Conservation (phyloP, 805 yeast genomes). For the Schizosaccharomyces japonicus region DNA sequence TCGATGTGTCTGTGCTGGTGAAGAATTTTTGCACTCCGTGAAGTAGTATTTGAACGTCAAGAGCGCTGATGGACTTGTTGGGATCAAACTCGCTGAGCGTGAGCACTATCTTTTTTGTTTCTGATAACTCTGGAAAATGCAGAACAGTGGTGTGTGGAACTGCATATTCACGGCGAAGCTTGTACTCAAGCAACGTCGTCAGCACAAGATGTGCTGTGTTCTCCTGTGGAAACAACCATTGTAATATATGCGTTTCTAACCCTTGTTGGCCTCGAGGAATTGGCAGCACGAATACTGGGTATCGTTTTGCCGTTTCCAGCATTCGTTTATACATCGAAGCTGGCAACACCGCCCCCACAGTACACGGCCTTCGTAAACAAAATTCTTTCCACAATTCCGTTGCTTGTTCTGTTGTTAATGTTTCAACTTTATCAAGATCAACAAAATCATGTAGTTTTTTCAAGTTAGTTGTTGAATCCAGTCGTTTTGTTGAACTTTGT, state of each 20-base stretch:
- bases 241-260: constrained; percentile 67
- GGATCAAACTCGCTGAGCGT: constrained; percentile 71
- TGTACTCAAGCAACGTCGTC: constrained; percentile 77
- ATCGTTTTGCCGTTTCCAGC: constrained; percentile 37
- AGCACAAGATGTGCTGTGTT: constrained; percentile 68
- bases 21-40: constrained; percentile 62
- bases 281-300: constrained; percentile 77
- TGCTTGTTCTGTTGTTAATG: too few species aligned
- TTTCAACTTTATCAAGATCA: too few species aligned
- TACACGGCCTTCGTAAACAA: too few species aligned
- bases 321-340: constrained; percentile 24
- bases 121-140: constrained; percentile 56
- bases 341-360: too few species aligned
- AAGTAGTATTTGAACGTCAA: constrained; percentile 56
- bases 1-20: constrained; percentile 27
- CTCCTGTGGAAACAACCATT: constrained; percentile 78
- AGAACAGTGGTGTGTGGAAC: constrained; percentile 81
- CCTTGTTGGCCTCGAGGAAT: constrained; percentile 38
- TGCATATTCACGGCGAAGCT: constrained; percentile 73
- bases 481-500: too few species aligned
- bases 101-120: constrained; percentile 37
- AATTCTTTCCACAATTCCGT: too few species aligned
- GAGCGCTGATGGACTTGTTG: constrained; percentile 39
- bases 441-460: too few species aligned
- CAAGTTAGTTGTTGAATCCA: too few species aligned